Base-by-base conservation (phyloP, 2,329 filamentous ascomycete genomes). In the Talaromyces piceae region DNA sequence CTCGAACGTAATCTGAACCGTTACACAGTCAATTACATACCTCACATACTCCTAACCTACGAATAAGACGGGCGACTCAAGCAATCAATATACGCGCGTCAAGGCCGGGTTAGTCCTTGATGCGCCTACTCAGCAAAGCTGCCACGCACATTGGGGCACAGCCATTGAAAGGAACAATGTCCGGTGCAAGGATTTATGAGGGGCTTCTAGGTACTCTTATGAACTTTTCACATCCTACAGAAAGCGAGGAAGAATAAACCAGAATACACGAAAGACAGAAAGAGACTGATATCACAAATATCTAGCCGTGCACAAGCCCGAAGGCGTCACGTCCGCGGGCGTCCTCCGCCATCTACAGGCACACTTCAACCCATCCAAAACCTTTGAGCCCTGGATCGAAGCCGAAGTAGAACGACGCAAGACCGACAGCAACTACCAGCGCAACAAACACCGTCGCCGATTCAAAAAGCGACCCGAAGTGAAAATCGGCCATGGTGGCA, bases 401-500 rank as follows among this genome's bases (percentile, higher is more conserved):
- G 72, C 78, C 48, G 83, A 91, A 59, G 75, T 75, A 50, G 70
- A 70, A 1, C 75, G 73, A 45, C 79, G 81, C 52, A 68, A 75
- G 13, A 70, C 74, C 58, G 84, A 88, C 66, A 73, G 72, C 53
- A 74, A 78, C 52, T 73, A 75, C 52, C 81, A 86, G 64, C 77
- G 78, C 58, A 76, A 78, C 59, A 79, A 84, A 54, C 78, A 82
- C 54, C 76, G 77, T 56, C 46, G 46, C 30, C 39, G 39, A 5
- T 43, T 23, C 23, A 80, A 81, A 66, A 78, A 78, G 59, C 74
- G 78, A 1, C 67, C 84, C 4, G 81, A 88, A 56, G 85, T 97
- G 59, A 98, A 97, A 75, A 87, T 97, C 63, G 93, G 93, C 28
- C 93, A 98, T 72, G 93, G 93, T 54, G 93, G 93, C 41, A 98